Evolutionary conservation across 2,329 filamentous ascomycete genomes (phyloP).

Genomic region (Ceratocystis alfenasii): DNA sequence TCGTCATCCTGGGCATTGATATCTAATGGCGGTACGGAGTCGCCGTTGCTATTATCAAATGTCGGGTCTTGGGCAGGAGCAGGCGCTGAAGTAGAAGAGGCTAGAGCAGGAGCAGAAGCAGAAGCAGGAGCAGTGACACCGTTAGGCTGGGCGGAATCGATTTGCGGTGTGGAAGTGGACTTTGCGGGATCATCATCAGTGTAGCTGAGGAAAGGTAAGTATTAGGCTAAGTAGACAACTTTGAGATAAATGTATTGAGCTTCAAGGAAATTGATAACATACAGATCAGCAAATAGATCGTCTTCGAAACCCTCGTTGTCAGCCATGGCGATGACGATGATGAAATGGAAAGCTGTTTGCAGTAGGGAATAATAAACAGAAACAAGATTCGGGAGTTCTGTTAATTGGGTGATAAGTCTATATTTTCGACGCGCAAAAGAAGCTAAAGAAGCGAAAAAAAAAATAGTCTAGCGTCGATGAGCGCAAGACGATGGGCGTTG

Average conservation of each 20-base stretch:
- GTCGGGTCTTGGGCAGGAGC: background rate
- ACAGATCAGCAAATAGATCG: constrained; percentile 94
- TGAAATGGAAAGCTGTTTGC: background rate
- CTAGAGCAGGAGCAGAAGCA: background rate
- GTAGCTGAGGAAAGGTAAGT: constrained; percentile 18
- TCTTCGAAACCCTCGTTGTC: constrained; percentile 77
- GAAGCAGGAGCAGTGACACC: background rate
- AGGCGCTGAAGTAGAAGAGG: background rate
- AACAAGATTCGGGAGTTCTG: background rate
- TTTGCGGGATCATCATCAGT: constrained; percentile 23
- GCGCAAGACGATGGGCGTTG: background rate
- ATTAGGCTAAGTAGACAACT: background rate
- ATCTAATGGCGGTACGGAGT: constrained; percentile 26
- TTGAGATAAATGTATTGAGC: background rate
- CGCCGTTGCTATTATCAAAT: constrained; percentile 25
- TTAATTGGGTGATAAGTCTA: no score
- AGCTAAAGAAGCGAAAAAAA: no score
- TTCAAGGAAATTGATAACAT: constrained; percentile 31
- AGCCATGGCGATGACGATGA: constrained; percentile 43
- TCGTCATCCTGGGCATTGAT: constrained; percentile 34
- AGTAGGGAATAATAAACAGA: background rate
- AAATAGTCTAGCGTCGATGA: background rate
- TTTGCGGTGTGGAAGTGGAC: constrained; percentile 23
- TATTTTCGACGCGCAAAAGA: no score
- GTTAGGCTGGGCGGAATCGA: background rate